A percentile compares a stretch with the other conserved stretches of the same genome.
Conservation (phyloP, 2,329 filamentous ascomycete species). For the Colletotrichum sp. region DNA sequence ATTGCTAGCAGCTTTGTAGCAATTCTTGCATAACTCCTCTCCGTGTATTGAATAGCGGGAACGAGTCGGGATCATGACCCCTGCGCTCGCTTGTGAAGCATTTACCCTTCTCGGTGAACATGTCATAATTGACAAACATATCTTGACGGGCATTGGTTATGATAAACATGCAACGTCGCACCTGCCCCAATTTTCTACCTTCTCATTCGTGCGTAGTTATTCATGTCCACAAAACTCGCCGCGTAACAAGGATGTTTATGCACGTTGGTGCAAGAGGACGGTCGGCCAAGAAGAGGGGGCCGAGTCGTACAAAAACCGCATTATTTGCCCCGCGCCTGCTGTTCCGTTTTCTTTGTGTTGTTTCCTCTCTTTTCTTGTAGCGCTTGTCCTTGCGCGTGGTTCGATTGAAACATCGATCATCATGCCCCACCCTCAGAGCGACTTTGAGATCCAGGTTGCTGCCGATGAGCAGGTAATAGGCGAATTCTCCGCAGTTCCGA, state of each 20-base stretch:
- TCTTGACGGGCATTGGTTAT: neutral
- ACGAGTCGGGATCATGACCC: neutral
- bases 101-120: neutral
- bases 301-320: neutral
- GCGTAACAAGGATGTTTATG: slow-evolving; percentile 10
- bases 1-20: too few species aligned
- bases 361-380: too few species aligned
- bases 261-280: neutral
- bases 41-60: too few species aligned
- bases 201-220: neutral
- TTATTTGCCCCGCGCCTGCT: accelerated
- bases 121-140: neutral
- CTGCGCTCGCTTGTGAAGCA: neutral
- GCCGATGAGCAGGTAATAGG: neutral
- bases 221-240: neutral
- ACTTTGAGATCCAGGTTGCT: neutral
- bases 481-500: too few species aligned
- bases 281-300: neutral
- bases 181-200: neutral
- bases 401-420: neutral
- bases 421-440: neutral
- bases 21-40: too few species aligned
- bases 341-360: neutral
- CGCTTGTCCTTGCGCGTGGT: neutral
- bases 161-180: neutral